These are phyloP conservation scores for Magnaporthiopsis incrustans DNA, from an alignment of 2,329 filamentous ascomycete genomes.

Conservation along the genomic window DNA sequence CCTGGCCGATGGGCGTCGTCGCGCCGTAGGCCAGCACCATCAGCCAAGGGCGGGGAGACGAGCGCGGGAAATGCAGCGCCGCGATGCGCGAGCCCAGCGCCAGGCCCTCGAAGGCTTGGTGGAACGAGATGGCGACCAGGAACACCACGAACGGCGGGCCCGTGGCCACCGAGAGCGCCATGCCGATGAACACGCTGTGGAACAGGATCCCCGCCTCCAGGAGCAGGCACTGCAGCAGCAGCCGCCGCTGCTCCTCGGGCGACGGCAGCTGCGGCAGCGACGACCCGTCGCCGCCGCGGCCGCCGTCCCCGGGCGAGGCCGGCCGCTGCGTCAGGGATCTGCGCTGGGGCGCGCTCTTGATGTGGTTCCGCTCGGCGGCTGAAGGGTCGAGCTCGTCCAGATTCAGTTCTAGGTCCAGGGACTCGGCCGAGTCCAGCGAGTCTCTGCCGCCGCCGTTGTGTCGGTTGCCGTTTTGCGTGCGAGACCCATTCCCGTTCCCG, in stretches of 20 bases:
- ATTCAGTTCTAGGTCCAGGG: slow-evolving; percentile 45
- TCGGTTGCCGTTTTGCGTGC: slow-evolving; percentile 12
- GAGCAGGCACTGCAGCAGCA: slow-evolving; percentile 69
- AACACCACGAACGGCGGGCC: slow-evolving; percentile 74
- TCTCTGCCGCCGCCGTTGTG: neutral
- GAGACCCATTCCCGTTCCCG: neutral
- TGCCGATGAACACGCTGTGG: slow-evolving; percentile 79
- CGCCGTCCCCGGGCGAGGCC: slow-evolving; percentile 14
- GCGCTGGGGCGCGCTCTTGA: slow-evolving; percentile 12
- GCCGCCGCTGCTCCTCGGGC: slow-evolving; percentile 54
- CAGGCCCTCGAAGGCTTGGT: slow-evolving; percentile 84
- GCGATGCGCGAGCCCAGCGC: slow-evolving; percentile 80
- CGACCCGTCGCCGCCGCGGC: slow-evolving; percentile 9
- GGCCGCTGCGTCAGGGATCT: slow-evolving; percentile 14
- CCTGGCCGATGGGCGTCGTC: slow-evolving; percentile 76
- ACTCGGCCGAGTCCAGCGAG: slow-evolving; percentile 19
- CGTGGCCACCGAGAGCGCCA: slow-evolving; percentile 75
- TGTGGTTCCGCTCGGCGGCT: slow-evolving; percentile 20
- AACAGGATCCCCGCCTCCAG: slow-evolving; percentile 80
- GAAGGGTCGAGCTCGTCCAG: slow-evolving; percentile 51
- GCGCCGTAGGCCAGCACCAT: slow-evolving; percentile 72
- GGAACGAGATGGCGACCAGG: slow-evolving; percentile 71
- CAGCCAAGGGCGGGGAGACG: slow-evolving; percentile 70
- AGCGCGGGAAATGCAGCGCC: slow-evolving; percentile 67
- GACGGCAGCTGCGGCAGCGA: slow-evolving; percentile 17